Evolutionary conservation across 331 rosid genomes (phyloP).

Genomic region (Acacia pycnantha): DNA sequence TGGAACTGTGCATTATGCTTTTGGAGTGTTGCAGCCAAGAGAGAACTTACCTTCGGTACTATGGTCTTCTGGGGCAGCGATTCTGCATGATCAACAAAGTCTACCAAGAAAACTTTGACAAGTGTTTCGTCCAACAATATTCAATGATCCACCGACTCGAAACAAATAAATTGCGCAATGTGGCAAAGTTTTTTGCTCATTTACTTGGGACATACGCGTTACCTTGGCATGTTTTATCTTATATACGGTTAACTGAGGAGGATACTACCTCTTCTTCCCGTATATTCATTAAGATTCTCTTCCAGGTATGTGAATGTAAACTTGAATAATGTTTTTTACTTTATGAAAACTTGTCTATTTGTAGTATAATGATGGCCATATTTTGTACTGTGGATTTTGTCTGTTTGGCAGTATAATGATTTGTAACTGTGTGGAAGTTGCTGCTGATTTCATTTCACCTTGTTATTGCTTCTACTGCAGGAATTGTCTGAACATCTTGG

Average conservation of each 20-base stretch:
- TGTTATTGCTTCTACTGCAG: constrained; percentile 25
- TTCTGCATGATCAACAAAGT: constrained; percentile 92
- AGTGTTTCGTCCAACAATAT: constrained; percentile 92
- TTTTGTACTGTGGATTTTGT: constrained; percentile 40
- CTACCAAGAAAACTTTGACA: constrained; percentile 89
- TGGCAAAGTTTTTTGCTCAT: constrained; percentile 86
- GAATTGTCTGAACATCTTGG: constrained; percentile 68
- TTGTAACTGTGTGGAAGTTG: constrained; percentile 36
- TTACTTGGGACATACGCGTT: constrained; percentile 90
- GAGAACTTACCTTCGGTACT: constrained; percentile 88
- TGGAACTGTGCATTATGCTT: constrained; percentile 88
- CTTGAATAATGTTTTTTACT: neutral
- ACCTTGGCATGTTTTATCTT: constrained; percentile 81
- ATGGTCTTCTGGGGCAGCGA: constrained; percentile 91
- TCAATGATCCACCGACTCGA: constrained; percentile 94
- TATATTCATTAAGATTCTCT: constrained; percentile 70
- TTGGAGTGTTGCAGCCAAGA: constrained; percentile 99
- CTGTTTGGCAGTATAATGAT: neutral
- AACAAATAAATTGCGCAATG: constrained; percentile 84
- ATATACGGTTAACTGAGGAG: constrained; percentile 70
- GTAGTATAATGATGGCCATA: neutral
- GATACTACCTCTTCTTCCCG: constrained; percentile 81
- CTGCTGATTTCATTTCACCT: neutral
- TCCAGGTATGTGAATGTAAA: constrained; percentile 57
- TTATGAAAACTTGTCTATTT: constrained; percentile 24